Percentiles rank a stretch among this genome's conserved stretches.
These are phyloP conservation scores for Annona squamosa DNA, from an alignment of 164 flowering plant genomes.

Conservation along the genomic window DNA sequence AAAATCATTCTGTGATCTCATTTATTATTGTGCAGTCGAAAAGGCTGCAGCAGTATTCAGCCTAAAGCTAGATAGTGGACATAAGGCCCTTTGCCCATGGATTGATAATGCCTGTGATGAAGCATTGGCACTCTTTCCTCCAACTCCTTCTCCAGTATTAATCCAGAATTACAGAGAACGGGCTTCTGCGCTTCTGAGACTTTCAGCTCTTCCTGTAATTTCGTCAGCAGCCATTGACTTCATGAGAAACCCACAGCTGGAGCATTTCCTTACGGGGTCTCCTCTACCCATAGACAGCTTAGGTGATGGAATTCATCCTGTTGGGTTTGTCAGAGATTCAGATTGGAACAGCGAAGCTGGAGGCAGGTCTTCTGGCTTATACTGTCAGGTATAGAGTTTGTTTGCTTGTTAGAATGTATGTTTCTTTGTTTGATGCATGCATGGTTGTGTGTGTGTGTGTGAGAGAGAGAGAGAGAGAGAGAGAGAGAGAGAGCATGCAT, in stretches of 20 bases:
- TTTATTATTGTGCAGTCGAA: constrained; percentile 53
- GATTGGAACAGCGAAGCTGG: constrained; percentile 27
- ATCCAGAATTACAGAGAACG: constrained; percentile 62
- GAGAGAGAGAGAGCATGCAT: too few species aligned
- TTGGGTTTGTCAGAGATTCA: constrained; percentile 19
- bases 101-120: constrained; percentile 81
- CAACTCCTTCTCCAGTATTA: constrained; percentile 44
- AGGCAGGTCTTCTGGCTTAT: constrained; percentile 34
- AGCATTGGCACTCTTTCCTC: constrained; percentile 67
- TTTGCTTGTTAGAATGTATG: neutral
- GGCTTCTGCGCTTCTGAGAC: constrained; percentile 36
- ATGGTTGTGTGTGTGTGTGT: neutral
- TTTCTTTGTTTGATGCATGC: neutral
- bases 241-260: constrained; percentile 63
- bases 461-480: too few species aligned
- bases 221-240: constrained; percentile 51
- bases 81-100: constrained; percentile 86
- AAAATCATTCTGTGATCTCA: neutral
- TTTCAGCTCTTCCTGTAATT: constrained; percentile 69
- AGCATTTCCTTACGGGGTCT: constrained; percentile 45
- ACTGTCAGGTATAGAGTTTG: constrained; percentile 59
- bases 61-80: constrained; percentile 88
- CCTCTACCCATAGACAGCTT: constrained; percentile 7
- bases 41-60: constrained; percentile 89
- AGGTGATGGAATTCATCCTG: constrained; percentile 25